Evolutionary conservation across 2,329 filamentous ascomycete genomes (phyloP).

Genomic region (Pestalotiopsis sp.): DNA sequence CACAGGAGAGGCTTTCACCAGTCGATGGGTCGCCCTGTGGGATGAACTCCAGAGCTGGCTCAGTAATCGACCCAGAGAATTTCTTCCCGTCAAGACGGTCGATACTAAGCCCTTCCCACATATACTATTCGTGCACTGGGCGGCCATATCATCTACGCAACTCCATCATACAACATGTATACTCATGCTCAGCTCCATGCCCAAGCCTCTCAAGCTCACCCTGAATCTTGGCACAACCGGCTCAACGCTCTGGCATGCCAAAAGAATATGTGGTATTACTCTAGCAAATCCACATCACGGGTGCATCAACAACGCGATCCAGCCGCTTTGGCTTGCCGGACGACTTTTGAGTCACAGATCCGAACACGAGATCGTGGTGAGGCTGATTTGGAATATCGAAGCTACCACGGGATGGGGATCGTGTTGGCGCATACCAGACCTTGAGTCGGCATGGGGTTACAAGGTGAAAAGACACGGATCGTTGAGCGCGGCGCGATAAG

Average conservation of each 20-base stretch:
- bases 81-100: slow-evolving; percentile 45
- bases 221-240: slow-evolving; percentile 22
- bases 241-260: slow-evolving; percentile 55
- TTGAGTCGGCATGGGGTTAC: slow-evolving; percentile 44
- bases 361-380: slow-evolving; percentile 39
- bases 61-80: slow-evolving; percentile 43
- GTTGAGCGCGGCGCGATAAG: neutral
- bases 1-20: slow-evolving; percentile 37
- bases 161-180: slow-evolving; percentile 57
- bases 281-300: slow-evolving; percentile 55
- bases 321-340: slow-evolving; percentile 58
- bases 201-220: slow-evolving; percentile 24
- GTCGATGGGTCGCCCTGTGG: slow-evolving; percentile 50
- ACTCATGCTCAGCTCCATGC: slow-evolving; percentile 46
- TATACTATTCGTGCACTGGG: slow-evolving; percentile 53
- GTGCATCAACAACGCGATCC: slow-evolving; percentile 57
- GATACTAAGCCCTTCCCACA: slow-evolving; percentile 47
- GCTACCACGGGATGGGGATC: slow-evolving; percentile 53
- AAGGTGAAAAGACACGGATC: slow-evolving; percentile 21
- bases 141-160: slow-evolving; percentile 57
- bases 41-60: slow-evolving; percentile 50
- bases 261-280: slow-evolving; percentile 56
- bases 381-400: slow-evolving; percentile 51
- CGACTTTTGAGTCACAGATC: slow-evolving; percentile 50
- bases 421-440: slow-evolving; percentile 52